phyloP scores from a whole-genome alignment of 2,329 filamentous ascomycete genomes.

The Juglanconis oblonga region DNA sequence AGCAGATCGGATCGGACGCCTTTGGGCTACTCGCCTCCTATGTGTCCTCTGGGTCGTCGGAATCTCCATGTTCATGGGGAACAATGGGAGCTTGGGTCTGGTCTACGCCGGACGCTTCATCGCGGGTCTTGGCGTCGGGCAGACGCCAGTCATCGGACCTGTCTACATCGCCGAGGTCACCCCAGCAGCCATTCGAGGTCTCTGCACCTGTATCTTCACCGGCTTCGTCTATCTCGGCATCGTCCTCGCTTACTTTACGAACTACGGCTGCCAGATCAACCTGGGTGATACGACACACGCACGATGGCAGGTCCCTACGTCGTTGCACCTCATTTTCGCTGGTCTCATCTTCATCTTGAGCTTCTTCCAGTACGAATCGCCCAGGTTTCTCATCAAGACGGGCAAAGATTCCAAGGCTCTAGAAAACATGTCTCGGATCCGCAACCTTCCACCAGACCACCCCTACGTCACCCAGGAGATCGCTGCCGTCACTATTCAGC shows the following conservation, averaged over 20 bases:
- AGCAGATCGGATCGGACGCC: constrained; percentile 60
- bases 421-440: constrained; percentile 53
- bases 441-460: constrained; percentile 57
- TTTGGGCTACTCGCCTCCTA: constrained; percentile 59
- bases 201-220: constrained; percentile 70
- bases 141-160: constrained; percentile 65
- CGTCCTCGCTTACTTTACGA: constrained; percentile 75
- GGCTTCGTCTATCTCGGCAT: constrained; percentile 75
- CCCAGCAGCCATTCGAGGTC: constrained; percentile 65
- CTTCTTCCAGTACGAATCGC: constrained; percentile 67
- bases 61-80: constrained; percentile 56
- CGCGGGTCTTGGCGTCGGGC: constrained; percentile 63
- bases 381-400: constrained; percentile 67
- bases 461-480: constrained; percentile 62
- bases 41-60: constrained; percentile 57
- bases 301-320: constrained; percentile 63
- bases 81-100: constrained; percentile 50
- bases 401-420: constrained; percentile 58
- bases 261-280: constrained; percentile 56
- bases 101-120: constrained; percentile 67
- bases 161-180: constrained; percentile 73
- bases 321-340: constrained; percentile 75
- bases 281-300: constrained; percentile 43
- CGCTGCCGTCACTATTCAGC: constrained; percentile 59
- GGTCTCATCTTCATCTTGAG: constrained; percentile 68